Base-by-base conservation (phyloP, 768 basidiomycete genomes). In the Lentinula aciculospora region DNA sequence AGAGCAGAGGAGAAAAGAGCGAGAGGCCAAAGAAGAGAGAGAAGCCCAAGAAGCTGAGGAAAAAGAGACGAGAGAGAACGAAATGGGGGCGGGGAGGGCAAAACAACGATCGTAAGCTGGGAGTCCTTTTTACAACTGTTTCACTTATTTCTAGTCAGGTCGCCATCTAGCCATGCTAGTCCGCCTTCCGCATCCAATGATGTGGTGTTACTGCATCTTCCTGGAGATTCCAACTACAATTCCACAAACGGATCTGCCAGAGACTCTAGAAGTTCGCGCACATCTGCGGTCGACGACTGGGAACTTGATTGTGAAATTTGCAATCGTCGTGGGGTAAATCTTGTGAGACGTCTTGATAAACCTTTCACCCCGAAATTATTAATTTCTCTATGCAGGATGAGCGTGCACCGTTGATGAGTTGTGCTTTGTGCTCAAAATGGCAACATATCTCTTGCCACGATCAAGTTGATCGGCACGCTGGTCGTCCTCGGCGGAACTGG, bases 381-480 rank as follows among this genome's bases (percentile, higher is more conserved):
- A 21, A 58, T 63, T 40, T 39, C 64, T 48, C 40, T 47, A 34
- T 37, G 9, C 60, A 94, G 93, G 90, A 94, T 60, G 92, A 92
- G 60, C 88, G 85, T 10, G 73, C 76, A 10, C 84, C 89, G 3
- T 79, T 96, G 72, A 82, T 93, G 67, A 92, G 83, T 36, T 97
- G 94, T 66, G 90, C 89, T 23, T 67, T 71, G 28, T 97, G 94
- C 69, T 80, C 78, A 13, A 84, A 84, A 68, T 97, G 94, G 94
- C 94, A 96, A 64, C 94, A 97, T 64, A 91, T 91, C 32, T 67
- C 74, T 21, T 97, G 94, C 65, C 92, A 95, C 65, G 90, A 96
- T 65, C 72, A 70, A 48, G 82, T 78, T 28, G 94, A 95, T 68
- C 70, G 73, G 29, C 71, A 76, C 21, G 79, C 81, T 44, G 88